A percentile compares a stretch with the other conserved stretches of the same genome.
Conservation (phyloP, 2,329 filamentous ascomycete genomes). For the Magnaporthiopsis incrustans region DNA sequence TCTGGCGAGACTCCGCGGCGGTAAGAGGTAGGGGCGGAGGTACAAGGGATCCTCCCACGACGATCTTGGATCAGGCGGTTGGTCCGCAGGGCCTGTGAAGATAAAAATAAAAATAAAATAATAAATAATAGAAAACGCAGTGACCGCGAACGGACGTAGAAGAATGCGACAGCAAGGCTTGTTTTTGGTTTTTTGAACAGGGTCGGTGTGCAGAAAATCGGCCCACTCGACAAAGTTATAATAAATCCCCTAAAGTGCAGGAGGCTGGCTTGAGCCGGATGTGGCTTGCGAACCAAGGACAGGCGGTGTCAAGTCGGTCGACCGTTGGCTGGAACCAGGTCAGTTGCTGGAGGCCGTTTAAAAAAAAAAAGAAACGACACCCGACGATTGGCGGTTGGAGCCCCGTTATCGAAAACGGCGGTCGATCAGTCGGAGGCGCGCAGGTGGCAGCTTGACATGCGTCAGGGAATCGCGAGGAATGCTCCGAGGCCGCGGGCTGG, state of each 20-base stretch:
- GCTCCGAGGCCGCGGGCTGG: background rate
- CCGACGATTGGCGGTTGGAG: background rate
- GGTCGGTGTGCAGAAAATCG: background rate
- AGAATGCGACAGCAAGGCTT: background rate
- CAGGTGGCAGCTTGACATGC: background rate
- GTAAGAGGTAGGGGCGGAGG: background rate
- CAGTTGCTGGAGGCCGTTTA: background rate
- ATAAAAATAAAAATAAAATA: background rate
- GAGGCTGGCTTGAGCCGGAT: background rate
- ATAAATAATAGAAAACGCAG: background rate
- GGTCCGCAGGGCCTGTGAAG: background rate
- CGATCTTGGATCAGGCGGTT: no score
- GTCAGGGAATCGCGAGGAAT: background rate
- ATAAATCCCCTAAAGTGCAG: background rate
- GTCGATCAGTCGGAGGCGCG: background rate
- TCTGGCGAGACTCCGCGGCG: background rate
- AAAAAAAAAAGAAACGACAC: background rate
- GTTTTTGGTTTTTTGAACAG: background rate
- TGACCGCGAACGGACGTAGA: background rate
- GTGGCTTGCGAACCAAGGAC: background rate
- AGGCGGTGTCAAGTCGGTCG: background rate
- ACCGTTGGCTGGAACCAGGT: background rate
- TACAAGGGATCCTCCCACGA: no score
- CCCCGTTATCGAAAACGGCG: background rate
- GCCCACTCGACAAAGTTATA: background rate